A percentile compares a stretch with the other conserved stretches of the same genome.
Conservation (phyloP, 2,329 filamentous ascomycete species). For the Xylariaceae sp. region DNA sequence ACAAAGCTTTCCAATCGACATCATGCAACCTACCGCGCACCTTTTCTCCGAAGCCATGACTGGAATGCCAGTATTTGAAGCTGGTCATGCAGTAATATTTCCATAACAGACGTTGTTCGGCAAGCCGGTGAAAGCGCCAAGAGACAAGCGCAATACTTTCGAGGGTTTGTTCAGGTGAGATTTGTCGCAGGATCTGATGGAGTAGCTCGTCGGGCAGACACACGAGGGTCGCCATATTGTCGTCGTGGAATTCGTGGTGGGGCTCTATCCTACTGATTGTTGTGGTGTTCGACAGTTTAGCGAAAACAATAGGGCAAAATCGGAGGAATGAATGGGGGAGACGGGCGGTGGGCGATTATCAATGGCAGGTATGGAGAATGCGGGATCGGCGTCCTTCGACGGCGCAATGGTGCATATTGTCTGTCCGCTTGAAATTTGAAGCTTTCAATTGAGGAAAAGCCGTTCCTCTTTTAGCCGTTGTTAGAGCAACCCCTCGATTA, state of each 20-base stretch:
- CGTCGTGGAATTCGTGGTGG: background rate
- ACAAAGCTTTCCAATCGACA: constrained; percentile 71
- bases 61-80: constrained; percentile 70
- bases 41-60: constrained; percentile 56
- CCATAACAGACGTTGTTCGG: constrained; percentile 74
- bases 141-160: constrained; percentile 48
- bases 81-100: constrained; percentile 61
- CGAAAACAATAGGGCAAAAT: background rate
- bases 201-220: constrained; percentile 78
- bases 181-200: constrained; percentile 65
- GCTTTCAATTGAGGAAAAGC: no score
- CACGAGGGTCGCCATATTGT: constrained; percentile 35
- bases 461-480: no score
- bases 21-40: constrained; percentile 46
- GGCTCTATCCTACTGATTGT: background rate
- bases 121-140: constrained; percentile 57
- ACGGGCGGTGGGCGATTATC: background rate
- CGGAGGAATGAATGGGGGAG: background rate
- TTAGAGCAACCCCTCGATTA: no score
- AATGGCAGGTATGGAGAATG: background rate
- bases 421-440: background rate
- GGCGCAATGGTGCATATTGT: background rate
- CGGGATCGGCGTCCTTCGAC: background rate
- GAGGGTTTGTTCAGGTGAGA: constrained; percentile 51
- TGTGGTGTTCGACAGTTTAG: background rate